Percentiles rank a stretch among this genome's conserved stretches.
These are phyloP conservation scores for Aegilops bicornis DNA, from an alignment of 176 grass and related monocot genomes.

Conservation along the genomic window DNA sequence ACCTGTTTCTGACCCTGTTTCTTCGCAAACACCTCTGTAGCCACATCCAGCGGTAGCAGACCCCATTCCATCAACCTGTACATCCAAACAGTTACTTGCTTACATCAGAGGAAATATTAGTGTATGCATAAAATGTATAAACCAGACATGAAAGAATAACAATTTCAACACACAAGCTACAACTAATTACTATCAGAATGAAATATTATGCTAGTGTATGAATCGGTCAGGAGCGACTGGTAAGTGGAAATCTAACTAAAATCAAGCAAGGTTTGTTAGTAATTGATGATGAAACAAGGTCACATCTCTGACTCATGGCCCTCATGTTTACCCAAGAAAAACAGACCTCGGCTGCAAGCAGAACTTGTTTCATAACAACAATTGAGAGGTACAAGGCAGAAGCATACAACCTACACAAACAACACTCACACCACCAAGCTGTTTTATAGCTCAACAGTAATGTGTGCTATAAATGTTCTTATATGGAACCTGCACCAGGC, in stretches of 20 bases:
- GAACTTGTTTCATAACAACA: not conserved
- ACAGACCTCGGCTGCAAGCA: not conserved
- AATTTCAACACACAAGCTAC: not conserved
- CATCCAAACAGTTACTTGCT: conserved; percentile 18
- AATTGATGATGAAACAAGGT: not conserved
- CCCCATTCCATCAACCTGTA: conserved; percentile 92
- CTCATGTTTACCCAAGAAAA: not conserved
- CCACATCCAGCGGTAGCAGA: conserved; percentile 55
- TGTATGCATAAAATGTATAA: not conserved
- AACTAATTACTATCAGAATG: not conserved
- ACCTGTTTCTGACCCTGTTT: conserved; percentile 49
- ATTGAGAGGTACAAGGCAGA: not conserved
- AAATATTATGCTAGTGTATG: conserved; percentile 3
- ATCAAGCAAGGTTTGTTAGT: not conserved
- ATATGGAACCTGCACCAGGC: not conserved
- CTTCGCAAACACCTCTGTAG: conserved; percentile 48
- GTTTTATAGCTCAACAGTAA: not conserved
- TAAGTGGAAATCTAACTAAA: conserved; percentile 15
- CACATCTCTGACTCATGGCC: not conserved
- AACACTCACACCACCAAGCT: too few species aligned
- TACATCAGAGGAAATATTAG: not conserved
- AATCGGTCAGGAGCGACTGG: not conserved
- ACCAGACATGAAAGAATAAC: not conserved
- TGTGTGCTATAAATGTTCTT: not conserved
- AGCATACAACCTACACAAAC: not conserved